These are phyloP conservation scores for Diaporthe sp. DNA, from an alignment of 2,329 filamentous ascomycete species.

Conservation along the genomic window DNA sequence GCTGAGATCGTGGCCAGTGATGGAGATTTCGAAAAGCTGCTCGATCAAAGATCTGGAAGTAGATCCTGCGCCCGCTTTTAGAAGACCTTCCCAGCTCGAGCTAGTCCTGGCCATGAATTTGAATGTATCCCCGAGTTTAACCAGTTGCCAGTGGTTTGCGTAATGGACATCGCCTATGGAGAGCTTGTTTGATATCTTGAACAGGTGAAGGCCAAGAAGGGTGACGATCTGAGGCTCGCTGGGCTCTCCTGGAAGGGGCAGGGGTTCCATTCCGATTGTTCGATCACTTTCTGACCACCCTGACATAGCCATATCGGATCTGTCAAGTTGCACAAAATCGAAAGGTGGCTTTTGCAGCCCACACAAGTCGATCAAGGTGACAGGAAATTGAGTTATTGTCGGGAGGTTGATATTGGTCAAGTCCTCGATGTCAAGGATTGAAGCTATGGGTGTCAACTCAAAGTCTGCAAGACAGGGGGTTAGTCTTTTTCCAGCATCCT, in stretches of 20 bases:
- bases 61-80: neutral
- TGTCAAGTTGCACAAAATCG: neutral
- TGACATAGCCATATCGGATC: too few species aligned
- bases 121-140: neutral
- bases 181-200: neutral
- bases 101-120: neutral
- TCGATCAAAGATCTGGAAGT: neutral
- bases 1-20: accelerated
- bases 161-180: too few species aligned
- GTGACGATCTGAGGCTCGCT: neutral
- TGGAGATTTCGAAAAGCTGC: neutral
- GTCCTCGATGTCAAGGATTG: neutral
- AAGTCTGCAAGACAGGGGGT: neutral
- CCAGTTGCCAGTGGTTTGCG: too few species aligned
- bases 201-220: neutral
- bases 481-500: neutral
- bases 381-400: too few species aligned
- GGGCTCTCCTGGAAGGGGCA: accelerated
- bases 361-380: neutral
- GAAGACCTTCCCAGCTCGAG: neutral
- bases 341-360: neutral
- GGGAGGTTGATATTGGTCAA: too few species aligned
- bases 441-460: too few species aligned
- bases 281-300: neutral
- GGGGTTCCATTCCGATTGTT: accelerated